These are phyloP conservation scores for Penicillium bovifimosum DNA, from an alignment of 495 filamentous ascomycete species.

Conservation along the genomic window DNA sequence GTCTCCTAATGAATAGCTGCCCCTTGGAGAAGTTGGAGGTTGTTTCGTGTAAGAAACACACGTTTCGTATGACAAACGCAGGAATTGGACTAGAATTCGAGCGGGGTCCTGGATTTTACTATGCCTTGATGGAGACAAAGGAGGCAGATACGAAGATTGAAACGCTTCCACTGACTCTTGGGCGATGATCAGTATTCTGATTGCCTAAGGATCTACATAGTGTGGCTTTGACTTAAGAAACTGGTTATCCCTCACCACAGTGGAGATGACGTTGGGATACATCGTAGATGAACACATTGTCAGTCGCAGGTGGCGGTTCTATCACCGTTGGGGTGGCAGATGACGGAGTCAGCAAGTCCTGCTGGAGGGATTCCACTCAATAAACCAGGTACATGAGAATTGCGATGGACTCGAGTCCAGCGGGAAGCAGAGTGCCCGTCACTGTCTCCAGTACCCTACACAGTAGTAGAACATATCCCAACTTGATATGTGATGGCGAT, in stretches of 20 bases:
- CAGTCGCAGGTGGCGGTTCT: too few relatives aligned
- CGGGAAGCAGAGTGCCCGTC: not conserved
- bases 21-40: not conserved
- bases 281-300: not conserved
- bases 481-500: not conserved
- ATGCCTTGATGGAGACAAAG: not conserved
- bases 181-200: not conserved
- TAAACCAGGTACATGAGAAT: not conserved
- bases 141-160: not conserved
- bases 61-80: constrained; percentile 1
- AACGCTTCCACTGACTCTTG: not conserved
- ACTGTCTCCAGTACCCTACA: not conserved
- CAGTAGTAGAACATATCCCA: too few relatives aligned
- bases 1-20: constrained; percentile 1
- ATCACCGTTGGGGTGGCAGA: not conserved
- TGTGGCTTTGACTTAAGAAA: not conserved
- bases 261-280: not conserved
- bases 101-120: not conserved
- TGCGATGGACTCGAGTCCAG: not conserved
- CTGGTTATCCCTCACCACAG: not conserved
- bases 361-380: too few relatives aligned
- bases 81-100: not conserved
- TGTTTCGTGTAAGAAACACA: constrained; percentile 5
- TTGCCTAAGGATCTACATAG: not conserved
- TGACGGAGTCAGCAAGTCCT: not conserved